Evolutionary conservation across 2,329 filamentous ascomycete species (phyloP), one percentile per base, ranked within the genome.

Genomic region (Hirsutella thompsonii): DNA sequence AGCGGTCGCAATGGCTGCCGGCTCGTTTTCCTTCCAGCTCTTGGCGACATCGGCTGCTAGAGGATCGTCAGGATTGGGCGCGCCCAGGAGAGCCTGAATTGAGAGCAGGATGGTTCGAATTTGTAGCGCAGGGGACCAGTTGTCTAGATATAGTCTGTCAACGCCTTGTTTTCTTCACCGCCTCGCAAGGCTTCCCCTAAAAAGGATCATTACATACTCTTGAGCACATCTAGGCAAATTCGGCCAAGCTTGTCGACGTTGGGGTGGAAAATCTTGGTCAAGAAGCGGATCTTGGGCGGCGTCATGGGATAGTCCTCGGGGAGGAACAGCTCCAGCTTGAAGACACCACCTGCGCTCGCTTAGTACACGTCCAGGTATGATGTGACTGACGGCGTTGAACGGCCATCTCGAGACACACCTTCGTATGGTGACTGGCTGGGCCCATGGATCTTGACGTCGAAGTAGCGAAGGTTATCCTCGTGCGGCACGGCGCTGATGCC

Each of bases 241-340:
- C 92, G 83, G 45, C 92, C 92, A 2, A 98, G 78, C 65, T 93
- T 93, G 62, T 98, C 92, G 52, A 98, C 95, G 61, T 98, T 98
- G 40, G 92, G 92, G 62, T 98, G 93, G 66, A 96, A 98, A 62
- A 98, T 96, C 68, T 94, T 95, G 53, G 93, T 98, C 39, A 98
- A 72, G 66, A 98, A 98, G 42, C 92, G 85, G 57, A 98, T 95
- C 72, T 95, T 95, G 36, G 92, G 92, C 41, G 92, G 90, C 28
- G 88, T 94, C 92, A 98, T 98, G 34, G 92, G 92, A 61, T 98
- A 98, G 68, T 98, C 92, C 57, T 98, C 92, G 36, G 93, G 93
- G 20, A 98, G 75, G 63, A 98, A 98, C 18, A 98, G 79, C 64
- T 98, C 92, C 46, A 96, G 82, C 64, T 93, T 90, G 72, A 98